Evolutionary conservation across 179 eudicot species (phyloP), one percentile per base, ranked within the genome.

Genomic region (Beta corolliflora): DNA sequence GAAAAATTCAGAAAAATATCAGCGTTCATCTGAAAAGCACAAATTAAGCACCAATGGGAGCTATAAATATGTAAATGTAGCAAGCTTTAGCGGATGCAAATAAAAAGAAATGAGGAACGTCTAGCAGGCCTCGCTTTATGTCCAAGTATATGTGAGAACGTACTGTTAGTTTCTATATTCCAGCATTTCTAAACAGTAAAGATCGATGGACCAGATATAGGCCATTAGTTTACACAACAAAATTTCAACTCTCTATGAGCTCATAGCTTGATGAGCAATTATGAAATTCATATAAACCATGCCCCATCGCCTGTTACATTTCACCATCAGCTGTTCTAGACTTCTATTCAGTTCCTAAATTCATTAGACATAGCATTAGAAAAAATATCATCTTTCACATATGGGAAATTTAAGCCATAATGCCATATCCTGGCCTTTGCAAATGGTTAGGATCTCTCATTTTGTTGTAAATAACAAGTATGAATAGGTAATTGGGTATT

Each of bases 1-100:
- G 53, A 31, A n/a, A 68, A 76, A 75, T 70, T 50, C 48, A 81
- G 70, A 66, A 60, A 72, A 13, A 77, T 11, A 8, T 73, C 73
- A 76, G 80, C 16, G 10, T 67, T 58, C 45, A 66, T 44, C 56
- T 61, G 18, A 18, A 19, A 68, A 71, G 63, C 61, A 60, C 25
- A n/a, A n/a, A n/a, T n/a, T n/a, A n/a, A n/a, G n/a, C n/a, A n/a
- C n/a, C 46, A 71, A 25, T 71, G 36, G 54, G 50, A 81, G 55
- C 12, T 12, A 63, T 6, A 45, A 53, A 79, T 16, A 21, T 41
- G 45, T 5, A 52, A 23, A 77, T 25, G 6, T 36, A 36, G 5
- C 16, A 11, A 41, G 72, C 16, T 69, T n/a, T 14, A 14, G 73
- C 48, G 16, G 5, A 74, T 3, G 77, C 64, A 31, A 29, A 8